Evolutionary conservation across 148 eudicot genomes (phyloP).

Genomic region (Cornus controversa): DNA sequence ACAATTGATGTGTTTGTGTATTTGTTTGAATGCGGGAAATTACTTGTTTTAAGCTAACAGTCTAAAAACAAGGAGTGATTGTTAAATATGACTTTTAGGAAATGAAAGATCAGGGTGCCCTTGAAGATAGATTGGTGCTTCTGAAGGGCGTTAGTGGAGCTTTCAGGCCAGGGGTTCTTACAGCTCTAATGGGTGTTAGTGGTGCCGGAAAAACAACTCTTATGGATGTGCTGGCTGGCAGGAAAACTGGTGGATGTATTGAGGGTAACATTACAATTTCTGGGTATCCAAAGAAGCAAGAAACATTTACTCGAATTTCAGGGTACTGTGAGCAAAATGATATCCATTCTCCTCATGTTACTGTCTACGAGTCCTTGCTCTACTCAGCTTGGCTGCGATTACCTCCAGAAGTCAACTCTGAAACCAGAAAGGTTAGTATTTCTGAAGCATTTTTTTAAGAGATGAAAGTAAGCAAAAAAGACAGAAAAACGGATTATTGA

Average conservation of each 20-base stretch:
- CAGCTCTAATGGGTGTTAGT: constrained; percentile 79
- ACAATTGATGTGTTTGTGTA: not conserved
- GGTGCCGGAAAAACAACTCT: constrained; percentile 83
- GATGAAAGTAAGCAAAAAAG: not conserved
- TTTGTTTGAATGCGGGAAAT: not conserved
- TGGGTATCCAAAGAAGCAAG: constrained; percentile 67
- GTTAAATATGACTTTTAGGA: constrained; percentile 40
- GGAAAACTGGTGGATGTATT: constrained; percentile 70
- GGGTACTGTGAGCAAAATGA: constrained; percentile 83
- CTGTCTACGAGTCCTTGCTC: constrained; percentile 58
- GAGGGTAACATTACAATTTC: constrained; percentile 60
- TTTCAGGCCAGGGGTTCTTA: constrained; percentile 73
- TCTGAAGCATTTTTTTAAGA: not conserved
- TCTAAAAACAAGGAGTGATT: not conserved
- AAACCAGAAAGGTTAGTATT: constrained; percentile 50
- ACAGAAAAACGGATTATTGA: not conserved
- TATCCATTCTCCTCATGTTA: constrained; percentile 72
- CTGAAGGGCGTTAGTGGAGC: constrained; percentile 74
- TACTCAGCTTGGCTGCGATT: constrained; percentile 75
- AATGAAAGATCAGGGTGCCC: constrained; percentile 61
- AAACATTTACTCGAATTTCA: constrained; percentile 69
- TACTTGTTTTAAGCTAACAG: not conserved
- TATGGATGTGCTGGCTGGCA: constrained; percentile 76
- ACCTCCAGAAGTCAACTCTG: constrained; percentile 45
- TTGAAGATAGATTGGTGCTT: constrained; percentile 56